phyloP scores from a whole-genome alignment of 208 protist genomes.

The Entamoeba nuttalli region DNA sequence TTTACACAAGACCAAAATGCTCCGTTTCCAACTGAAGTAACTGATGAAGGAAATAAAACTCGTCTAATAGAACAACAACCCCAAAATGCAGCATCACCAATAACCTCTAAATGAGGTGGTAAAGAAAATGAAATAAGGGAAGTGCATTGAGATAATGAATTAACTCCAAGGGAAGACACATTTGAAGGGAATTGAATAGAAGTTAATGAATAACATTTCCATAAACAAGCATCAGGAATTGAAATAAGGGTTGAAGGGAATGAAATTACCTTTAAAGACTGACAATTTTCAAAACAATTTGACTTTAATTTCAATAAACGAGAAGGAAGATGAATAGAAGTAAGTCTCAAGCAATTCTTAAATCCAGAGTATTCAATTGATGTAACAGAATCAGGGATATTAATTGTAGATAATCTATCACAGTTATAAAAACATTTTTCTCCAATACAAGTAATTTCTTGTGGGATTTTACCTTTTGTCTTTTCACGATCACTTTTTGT shows the following conservation, averaged over 20 bases:
- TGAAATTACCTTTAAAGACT: neutral
- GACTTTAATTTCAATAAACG: neutral
- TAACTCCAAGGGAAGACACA: neutral
- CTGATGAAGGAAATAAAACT: neutral
- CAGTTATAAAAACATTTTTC: neutral
- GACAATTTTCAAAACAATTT: neutral
- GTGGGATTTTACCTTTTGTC: neutral
- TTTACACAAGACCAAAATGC: too few species aligned
- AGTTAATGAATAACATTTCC: neutral
- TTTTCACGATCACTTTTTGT: neutral
- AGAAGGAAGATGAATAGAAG: neutral
- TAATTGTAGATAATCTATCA: neutral
- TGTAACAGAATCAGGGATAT: neutral
- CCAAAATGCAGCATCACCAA: neutral
- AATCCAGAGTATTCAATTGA: neutral
- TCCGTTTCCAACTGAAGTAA: neutral
- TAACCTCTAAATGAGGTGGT: neutral
- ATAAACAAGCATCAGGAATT: neutral
- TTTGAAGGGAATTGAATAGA: neutral
- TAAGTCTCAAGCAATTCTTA: neutral
- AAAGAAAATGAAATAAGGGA: too few species aligned
- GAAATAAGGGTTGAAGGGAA: neutral
- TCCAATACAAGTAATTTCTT: neutral
- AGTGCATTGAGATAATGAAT: too few species aligned
- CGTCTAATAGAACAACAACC: neutral